Percentiles rank a stretch among this genome's conserved stretches.
Conservation (phyloP, 306 rosid species). For the Inga leiocalycina region DNA sequence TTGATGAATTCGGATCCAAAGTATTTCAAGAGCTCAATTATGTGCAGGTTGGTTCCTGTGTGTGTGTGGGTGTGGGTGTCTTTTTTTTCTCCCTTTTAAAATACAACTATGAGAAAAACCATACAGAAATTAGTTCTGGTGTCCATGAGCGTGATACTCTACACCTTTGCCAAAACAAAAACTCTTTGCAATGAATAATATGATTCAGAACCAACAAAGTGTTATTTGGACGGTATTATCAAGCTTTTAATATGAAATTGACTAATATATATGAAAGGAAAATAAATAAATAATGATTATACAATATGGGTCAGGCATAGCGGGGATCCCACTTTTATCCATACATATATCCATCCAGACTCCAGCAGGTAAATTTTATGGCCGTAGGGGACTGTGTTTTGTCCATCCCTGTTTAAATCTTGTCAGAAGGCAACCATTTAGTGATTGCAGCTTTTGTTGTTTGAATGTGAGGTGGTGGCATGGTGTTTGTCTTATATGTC, state of each 20-base stretch:
- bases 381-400: neutral
- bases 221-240: neutral
- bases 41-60: slow-evolving; percentile 72
- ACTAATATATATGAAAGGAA: neutral
- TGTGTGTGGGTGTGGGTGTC: neutral
- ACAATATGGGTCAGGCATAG: neutral
- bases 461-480: slow-evolving; percentile 2
- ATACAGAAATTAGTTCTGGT: neutral
- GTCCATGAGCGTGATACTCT: neutral
- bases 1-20: slow-evolving; percentile 90
- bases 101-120: neutral
- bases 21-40: slow-evolving; percentile 97
- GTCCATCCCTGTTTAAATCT: neutral
- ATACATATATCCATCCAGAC: neutral
- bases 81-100: neutral
- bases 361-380: neutral
- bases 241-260: neutral
- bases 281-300: neutral
- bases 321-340: neutral
- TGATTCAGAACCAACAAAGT: neutral
- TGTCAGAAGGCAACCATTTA: neutral
- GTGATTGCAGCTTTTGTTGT: neutral
- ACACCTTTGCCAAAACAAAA: neutral
- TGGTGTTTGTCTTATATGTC: slow-evolving; percentile 1
- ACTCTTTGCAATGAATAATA: neutral